Conservation (phyloP, 1,284 basidiomycete species). For the Apiotrichum domesticum region DNA sequence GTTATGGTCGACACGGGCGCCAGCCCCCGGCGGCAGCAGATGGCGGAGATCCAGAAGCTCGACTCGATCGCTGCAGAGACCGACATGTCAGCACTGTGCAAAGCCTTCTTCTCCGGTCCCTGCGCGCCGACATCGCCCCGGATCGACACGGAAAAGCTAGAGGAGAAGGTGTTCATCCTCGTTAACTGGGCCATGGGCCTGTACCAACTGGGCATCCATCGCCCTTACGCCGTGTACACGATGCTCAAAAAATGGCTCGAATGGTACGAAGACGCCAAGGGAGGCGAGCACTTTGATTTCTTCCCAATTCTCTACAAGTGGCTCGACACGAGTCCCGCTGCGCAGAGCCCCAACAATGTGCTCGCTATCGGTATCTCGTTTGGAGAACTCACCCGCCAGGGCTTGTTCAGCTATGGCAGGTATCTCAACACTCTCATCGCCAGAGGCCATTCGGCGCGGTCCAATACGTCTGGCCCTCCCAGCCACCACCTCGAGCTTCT, state of each 20-base stretch:
- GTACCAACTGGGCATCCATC: constrained; percentile 75
- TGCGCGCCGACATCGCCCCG: constrained; percentile 42
- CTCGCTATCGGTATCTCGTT: constrained; percentile 64
- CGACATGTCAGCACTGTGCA: constrained; percentile 54
- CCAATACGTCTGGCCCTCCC: constrained; percentile 5
- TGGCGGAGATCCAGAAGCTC: constrained; percentile 73
- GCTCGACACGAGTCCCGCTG: constrained; percentile 65
- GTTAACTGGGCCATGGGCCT: constrained; percentile 82
- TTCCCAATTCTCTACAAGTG: constrained; percentile 63
- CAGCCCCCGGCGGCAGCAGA: constrained; percentile 50
- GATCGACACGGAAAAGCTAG: constrained; percentile 46
- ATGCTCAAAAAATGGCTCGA: constrained; percentile 67
- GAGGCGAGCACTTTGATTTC: constrained; percentile 30
- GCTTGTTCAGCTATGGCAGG: constrained; percentile 72
- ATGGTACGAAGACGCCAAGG: constrained; percentile 24
- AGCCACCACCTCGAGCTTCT: constrained; percentile 39
- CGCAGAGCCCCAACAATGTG: constrained; percentile 57
- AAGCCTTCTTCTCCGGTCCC: constrained; percentile 56
- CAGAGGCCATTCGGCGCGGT: constrained; percentile 52
- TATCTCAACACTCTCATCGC: constrained; percentile 82
- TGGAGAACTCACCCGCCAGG: constrained; percentile 68
- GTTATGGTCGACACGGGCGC: constrained; percentile 49
- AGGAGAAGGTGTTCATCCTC: constrained; percentile 65
- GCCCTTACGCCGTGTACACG: constrained; percentile 72
- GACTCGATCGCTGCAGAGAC: constrained; percentile 71